A percentile compares a stretch with the other conserved stretches of the same genome.
These are phyloP conservation scores for Atkinsonella hypoxylon DNA, from an alignment of 2,329 filamentous ascomycete species.

Conservation along the genomic window DNA sequence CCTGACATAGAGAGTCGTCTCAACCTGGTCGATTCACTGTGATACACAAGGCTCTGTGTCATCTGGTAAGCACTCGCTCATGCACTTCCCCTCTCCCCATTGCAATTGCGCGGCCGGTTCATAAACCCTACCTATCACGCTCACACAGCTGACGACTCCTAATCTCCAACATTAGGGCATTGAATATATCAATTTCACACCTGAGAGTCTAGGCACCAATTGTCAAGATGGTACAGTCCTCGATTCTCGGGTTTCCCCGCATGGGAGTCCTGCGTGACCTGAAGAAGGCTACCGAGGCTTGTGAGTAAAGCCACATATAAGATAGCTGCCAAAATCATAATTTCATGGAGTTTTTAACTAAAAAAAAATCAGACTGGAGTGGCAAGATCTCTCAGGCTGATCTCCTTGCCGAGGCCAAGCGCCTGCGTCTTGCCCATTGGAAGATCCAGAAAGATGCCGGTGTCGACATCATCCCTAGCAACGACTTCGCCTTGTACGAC, in stretches of 20 bases:
- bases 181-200: constrained; percentile 5
- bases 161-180: constrained; percentile 2
- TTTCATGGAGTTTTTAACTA: constrained; percentile 12
- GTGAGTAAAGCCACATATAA: constrained; percentile 25
- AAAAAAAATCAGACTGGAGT: constrained; percentile 53
- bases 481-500: constrained; percentile 98
- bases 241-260: constrained; percentile 96
- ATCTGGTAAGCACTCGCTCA: constrained; percentile 1
- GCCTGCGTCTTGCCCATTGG: constrained; percentile 94
- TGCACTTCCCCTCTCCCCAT: neutral
- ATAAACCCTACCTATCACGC: constrained; percentile 1
- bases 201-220: constrained; percentile 14
- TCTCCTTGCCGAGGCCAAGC: constrained; percentile 89
- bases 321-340: neutral
- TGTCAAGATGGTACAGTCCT: constrained; percentile 50
- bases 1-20: constrained; percentile 4
- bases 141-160: neutral
- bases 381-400: constrained; percentile 89
- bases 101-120: neutral
- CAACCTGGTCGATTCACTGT: constrained; percentile 5
- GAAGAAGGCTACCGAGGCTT: constrained; percentile 99
- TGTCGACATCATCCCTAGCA: constrained; percentile 96
- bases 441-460: constrained; percentile 98
- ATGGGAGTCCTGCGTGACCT: constrained; percentile 98
- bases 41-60: constrained; percentile 7